Percentiles rank a stretch among this genome's conserved stretches.
These are phyloP conservation scores for Fusarium vanettenii DNA, from an alignment of 2,329 filamentous ascomycete genomes.

Conservation along the genomic window DNA sequence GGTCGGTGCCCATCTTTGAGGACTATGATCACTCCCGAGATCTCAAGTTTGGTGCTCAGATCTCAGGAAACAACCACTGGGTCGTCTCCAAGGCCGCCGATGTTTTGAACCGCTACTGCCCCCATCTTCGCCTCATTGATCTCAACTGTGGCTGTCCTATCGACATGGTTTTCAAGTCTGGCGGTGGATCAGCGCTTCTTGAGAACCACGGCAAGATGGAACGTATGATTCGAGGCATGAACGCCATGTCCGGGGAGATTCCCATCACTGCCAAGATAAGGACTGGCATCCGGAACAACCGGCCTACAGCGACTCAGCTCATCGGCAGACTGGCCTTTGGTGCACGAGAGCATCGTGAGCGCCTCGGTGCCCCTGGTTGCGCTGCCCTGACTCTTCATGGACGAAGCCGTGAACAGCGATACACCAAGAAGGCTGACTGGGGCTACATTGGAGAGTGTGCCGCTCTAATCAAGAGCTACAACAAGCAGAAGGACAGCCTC, in stretches of 20 bases:
- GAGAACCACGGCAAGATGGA: slow-evolving; percentile 89
- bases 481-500: slow-evolving; percentile 72
- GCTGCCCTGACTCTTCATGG: slow-evolving; percentile 97
- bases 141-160: slow-evolving; percentile 98
- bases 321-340: slow-evolving; percentile 87
- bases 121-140: slow-evolving; percentile 89
- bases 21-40: slow-evolving; percentile 87
- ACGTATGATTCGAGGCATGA: slow-evolving; percentile 97
- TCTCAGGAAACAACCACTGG: slow-evolving; percentile 93
- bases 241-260: slow-evolving; percentile 87
- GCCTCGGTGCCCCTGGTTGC: slow-evolving; percentile 82
- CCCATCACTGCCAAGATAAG: slow-evolving; percentile 96
- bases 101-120: slow-evolving; percentile 79
- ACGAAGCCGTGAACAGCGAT: slow-evolving; percentile 91
- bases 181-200: slow-evolving; percentile 91
- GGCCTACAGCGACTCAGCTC: slow-evolving; percentile 83
- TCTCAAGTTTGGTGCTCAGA: slow-evolving; percentile 90
- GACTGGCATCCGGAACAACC: slow-evolving; percentile 85
- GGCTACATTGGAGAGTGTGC: slow-evolving; percentile 92
- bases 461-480: slow-evolving; percentile 83
- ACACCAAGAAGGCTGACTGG: slow-evolving; percentile 95
- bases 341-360: slow-evolving; percentile 75
- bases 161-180: slow-evolving; percentile 89
- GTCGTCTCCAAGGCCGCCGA: slow-evolving; percentile 90
- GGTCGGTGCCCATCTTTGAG: slow-evolving; percentile 66